These are phyloP conservation scores for Tetrastigma voinierianum DNA, from an alignment of 164 flowering plant species.

Conservation along the genomic window DNA sequence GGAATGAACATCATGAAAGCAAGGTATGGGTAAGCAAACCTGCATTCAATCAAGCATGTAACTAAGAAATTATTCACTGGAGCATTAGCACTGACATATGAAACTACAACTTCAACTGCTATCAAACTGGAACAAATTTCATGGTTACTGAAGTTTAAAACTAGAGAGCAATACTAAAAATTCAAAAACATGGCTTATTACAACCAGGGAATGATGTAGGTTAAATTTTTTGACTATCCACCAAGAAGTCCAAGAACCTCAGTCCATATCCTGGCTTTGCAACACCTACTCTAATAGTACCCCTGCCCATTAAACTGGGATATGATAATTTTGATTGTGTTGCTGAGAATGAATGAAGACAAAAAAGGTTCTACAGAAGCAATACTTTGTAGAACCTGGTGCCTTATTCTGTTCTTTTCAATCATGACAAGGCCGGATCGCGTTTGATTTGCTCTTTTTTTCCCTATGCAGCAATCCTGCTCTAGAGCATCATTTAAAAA, in stretches of 20 bases:
- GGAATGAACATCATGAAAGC: constrained; percentile 93
- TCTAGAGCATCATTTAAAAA: neutral
- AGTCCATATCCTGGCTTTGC: neutral
- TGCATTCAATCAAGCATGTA: constrained; percentile 32
- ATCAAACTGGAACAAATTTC: too few species aligned
- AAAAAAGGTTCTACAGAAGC: too few species aligned
- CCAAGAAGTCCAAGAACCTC: neutral
- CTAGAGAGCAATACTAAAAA: too few species aligned
- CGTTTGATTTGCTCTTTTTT: too few species aligned
- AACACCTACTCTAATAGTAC: neutral
- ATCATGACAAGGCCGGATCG: too few species aligned
- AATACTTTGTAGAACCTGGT: too few species aligned
- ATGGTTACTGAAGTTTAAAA: too few species aligned
- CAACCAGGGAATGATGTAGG: neutral
- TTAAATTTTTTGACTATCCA: neutral
- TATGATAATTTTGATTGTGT: neutral
- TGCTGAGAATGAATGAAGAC: neutral
- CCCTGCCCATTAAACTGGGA: neutral
- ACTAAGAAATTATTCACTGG: neutral
- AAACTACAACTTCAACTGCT: neutral
- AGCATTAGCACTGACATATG: neutral
- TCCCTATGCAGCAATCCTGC: too few species aligned
- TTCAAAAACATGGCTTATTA: neutral
- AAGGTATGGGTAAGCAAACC: constrained; percentile 87
- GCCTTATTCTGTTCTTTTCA: too few species aligned